phyloP scores from a whole-genome alignment of 78 protist species.

The Trichosphaerium sp. region DNA sequence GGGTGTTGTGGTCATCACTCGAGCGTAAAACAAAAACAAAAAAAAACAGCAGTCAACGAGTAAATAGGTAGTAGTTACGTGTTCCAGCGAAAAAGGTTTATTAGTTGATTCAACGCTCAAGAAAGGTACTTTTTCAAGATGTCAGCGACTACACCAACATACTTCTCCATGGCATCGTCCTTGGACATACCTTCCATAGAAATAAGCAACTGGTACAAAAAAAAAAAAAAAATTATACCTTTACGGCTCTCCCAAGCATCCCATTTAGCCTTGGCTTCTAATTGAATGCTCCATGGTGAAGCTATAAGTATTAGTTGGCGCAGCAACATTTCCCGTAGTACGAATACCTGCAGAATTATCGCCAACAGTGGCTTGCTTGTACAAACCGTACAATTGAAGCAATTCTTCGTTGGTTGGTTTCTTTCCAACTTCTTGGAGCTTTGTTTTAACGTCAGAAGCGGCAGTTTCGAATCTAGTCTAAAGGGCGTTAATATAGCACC shows the following conservation, averaged over 20 bases:
- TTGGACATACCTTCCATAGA: constrained; percentile 15
- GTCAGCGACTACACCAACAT: constrained; percentile 31
- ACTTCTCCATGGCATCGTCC: constrained; percentile 11
- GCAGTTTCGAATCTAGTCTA: constrained; percentile 60
- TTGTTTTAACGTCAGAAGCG: constrained; percentile 39
- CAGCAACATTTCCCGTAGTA: background rate
- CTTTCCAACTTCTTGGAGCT: too few relatives aligned
- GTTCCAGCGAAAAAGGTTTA: too few relatives aligned
- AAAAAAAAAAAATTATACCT: too few relatives aligned
- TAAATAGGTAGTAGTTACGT: too few relatives aligned
- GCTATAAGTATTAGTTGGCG: background rate
- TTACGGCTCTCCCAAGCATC: background rate
- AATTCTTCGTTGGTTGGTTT: constrained; percentile 50
- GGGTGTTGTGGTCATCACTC: too few relatives aligned
- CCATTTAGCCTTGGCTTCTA: constrained; percentile 38
- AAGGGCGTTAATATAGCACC: too few relatives aligned
- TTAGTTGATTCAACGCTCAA: too few relatives aligned
- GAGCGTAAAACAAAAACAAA: too few relatives aligned
- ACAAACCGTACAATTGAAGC: constrained; percentile 54
- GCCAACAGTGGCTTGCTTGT: constrained; percentile 78
- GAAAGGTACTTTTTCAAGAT: too few relatives aligned
- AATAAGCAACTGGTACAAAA: too few relatives aligned
- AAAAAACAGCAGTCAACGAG: too few relatives aligned
- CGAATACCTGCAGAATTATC: constrained; percentile 15
- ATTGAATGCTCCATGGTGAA: constrained; percentile 36